These are phyloP conservation scores for Cordyceps cicadae DNA, from an alignment of 2,329 filamentous ascomycete genomes.

Conservation along the genomic window DNA sequence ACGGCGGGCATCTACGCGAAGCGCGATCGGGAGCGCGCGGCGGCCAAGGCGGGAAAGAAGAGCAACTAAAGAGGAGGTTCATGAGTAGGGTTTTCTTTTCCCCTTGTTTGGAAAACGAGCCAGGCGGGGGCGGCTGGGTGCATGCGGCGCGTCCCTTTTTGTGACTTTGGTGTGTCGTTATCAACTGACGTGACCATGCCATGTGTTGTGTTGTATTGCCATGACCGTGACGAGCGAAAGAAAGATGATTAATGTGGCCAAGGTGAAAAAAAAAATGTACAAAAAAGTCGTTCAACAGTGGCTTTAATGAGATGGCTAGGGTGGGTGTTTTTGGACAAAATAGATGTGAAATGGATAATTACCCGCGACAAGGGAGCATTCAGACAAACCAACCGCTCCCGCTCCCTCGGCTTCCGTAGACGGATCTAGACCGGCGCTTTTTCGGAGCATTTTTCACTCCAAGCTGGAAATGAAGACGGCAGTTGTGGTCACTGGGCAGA, in stretches of 20 bases:
- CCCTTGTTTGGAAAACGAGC: neutral
- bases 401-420: neutral
- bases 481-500: neutral
- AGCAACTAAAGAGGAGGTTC: constrained; percentile 29
- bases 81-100: neutral
- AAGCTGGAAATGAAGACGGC: neutral
- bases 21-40: constrained; percentile 54
- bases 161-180: constrained; percentile 10
- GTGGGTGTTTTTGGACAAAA: neutral
- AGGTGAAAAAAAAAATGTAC: neutral
- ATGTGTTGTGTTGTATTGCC: neutral
- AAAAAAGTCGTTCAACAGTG: constrained; percentile 9
- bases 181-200: constrained; percentile 10
- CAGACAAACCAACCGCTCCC: neutral
- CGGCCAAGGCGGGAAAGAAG: constrained; percentile 42
- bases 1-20: constrained; percentile 89
- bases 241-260: neutral
- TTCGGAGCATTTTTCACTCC: neutral
- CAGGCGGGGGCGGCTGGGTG: neutral
- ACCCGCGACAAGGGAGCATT: neutral
- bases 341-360: constrained; percentile 1
- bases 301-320: neutral
- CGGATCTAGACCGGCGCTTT: neutral
- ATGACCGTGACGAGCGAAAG: constrained; percentile 1
- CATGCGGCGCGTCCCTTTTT: neutral